Evolutionary conservation across 768 basidiomycete genomes (phyloP), one percentile per base, ranked within the genome.

Genomic region (Suillus alpinus): DNA sequence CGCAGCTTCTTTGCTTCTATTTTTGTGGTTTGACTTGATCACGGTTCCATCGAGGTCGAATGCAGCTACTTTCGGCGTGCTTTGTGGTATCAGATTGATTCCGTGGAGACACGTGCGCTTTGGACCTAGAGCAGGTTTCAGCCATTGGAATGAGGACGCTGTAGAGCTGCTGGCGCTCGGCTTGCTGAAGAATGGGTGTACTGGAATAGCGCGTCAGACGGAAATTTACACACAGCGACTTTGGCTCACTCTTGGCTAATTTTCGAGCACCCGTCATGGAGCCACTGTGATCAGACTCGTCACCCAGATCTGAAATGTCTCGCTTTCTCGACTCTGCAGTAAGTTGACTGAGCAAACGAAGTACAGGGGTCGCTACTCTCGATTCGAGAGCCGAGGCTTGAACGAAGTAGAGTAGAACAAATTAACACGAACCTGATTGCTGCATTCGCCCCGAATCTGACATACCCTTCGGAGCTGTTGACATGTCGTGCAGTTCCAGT

Each of bases 21-120:
- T 62, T 37, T 56, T 69, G 55, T 52, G 63, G 53, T 60, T 68
- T 52, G 56, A 70, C 64, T 87, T 89, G 70, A 97, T 94, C 61
- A 95, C 66, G 0, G 93, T 95, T 3, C 91, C 93, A 69, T 97
- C 95, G 26, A 97, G 76, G 71, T 97, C 95, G 63, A 95, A 91
- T 13, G 86, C 82, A 10, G 91, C 89, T 36, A 94, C 83, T 64
- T 87, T 89, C n/a, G 78, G 39, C 1, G 73, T 75, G 8, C 77
- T 74, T 13, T 73, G 57, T 0, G 76, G 72, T 46, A 60, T 60
- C 44, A 77, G 68, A 57, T 75, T 67, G 29, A 68, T 57, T n/a
- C 71, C 76, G 46, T 77, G 68, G 14, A 77, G 60, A 66, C 77
- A 78, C 4, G 75, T 72, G 23, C 71, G 68, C 49, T 73, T 71